A percentile compares a stretch with the other conserved stretches of the same genome.
phyloP scores from a whole-genome alignment of 1,139 yeast species.

The Suhomyces choctaworum region DNA sequence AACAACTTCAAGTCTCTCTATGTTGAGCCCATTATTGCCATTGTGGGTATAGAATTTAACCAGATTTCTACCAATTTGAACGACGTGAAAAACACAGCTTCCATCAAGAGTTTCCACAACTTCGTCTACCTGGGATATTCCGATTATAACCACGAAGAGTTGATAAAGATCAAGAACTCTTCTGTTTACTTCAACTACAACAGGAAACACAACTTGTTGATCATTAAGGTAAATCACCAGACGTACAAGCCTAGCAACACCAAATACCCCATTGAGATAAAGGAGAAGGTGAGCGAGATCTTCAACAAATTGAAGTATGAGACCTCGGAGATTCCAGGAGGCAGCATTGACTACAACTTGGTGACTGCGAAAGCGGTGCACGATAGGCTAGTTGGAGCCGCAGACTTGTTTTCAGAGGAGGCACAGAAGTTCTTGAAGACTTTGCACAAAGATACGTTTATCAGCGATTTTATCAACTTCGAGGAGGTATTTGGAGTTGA shows the following conservation, averaged over 20 bases:
- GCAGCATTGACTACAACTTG: constrained; percentile 23
- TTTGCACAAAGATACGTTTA: constrained; percentile 32
- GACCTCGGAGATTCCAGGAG: constrained; percentile 15
- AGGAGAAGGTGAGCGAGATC: constrained; percentile 16
- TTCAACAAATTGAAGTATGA: constrained; percentile 21
- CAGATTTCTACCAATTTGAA: constrained; percentile 36
- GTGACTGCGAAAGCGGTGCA: constrained; percentile 30
- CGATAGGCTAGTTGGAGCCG: constrained; percentile 24
- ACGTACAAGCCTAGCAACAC: constrained; percentile 17
- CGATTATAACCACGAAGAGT: constrained; percentile 9
- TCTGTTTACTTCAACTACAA: constrained; percentile 31
- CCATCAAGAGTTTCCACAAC: constrained; percentile 28
- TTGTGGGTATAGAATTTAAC: constrained; percentile 32
- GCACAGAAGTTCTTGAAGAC: constrained; percentile 22
- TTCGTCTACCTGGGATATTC: constrained; percentile 10
- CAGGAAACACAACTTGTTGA: constrained; percentile 27
- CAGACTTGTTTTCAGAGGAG: constrained; percentile 22
- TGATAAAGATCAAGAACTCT: constrained; percentile 23
- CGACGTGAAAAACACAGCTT: constrained; percentile 27
- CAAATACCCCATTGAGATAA: constrained; percentile 17
- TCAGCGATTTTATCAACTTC: constrained; percentile 34
- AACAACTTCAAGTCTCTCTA: constrained; percentile 39
- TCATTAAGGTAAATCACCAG: constrained; percentile 30
- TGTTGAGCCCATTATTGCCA: constrained; percentile 43
- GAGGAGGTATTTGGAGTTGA: constrained; percentile 18